phyloP scores from a whole-genome alignment of 2,329 filamentous ascomycete genomes.

The Nothophaeocryptopus gaeumannii region DNA sequence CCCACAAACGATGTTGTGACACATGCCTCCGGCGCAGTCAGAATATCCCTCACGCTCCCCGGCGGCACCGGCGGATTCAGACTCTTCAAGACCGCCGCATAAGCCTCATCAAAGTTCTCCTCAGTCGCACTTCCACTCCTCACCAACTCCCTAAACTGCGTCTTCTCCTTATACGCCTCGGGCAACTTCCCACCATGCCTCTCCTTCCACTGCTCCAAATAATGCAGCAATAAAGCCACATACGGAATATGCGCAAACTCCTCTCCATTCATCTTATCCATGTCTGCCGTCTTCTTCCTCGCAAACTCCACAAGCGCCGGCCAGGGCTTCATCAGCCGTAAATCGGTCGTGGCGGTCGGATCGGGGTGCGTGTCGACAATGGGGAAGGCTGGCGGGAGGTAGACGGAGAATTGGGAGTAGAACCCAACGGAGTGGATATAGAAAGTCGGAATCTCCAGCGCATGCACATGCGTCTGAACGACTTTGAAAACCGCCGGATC shows the following conservation, averaged over 20 bases:
- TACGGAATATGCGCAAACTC: conserved; percentile 92
- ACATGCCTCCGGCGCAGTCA: conserved; percentile 63
- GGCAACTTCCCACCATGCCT: conserved; percentile 67
- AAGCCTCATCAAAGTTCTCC: conserved; percentile 95
- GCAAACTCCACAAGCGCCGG: conserved; percentile 70
- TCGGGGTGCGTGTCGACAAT: conserved; percentile 96
- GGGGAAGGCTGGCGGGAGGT: conserved; percentile 75
- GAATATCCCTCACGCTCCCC: conserved; percentile 70
- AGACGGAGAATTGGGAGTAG: conserved; percentile 82
- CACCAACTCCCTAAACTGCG: conserved; percentile 71
- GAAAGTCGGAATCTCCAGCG: conserved; percentile 69
- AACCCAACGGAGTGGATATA: conserved; percentile 88
- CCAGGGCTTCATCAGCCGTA: conserved; percentile 84
- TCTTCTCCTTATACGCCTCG: conserved; percentile 78
- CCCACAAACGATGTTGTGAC: no score
- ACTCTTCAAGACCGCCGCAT: conserved; percentile 82
- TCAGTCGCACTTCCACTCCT: conserved; percentile 71
- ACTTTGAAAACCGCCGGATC: conserved; percentile 50
- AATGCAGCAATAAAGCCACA: conserved; percentile 76
- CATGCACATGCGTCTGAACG: conserved; percentile 51
- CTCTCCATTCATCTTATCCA: conserved; percentile 70
- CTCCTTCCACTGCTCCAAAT: conserved; percentile 75
- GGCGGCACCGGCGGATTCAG: conserved; percentile 67
- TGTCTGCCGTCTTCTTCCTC: conserved; percentile 59
- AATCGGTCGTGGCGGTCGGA: conserved; percentile 75